A percentile compares a stretch with the other conserved stretches of the same genome.
Evolutionary conservation across 2,329 filamentous ascomycete species (phyloP).

Genomic region (Ophiocordyceps camponoti-saundersi): DNA sequence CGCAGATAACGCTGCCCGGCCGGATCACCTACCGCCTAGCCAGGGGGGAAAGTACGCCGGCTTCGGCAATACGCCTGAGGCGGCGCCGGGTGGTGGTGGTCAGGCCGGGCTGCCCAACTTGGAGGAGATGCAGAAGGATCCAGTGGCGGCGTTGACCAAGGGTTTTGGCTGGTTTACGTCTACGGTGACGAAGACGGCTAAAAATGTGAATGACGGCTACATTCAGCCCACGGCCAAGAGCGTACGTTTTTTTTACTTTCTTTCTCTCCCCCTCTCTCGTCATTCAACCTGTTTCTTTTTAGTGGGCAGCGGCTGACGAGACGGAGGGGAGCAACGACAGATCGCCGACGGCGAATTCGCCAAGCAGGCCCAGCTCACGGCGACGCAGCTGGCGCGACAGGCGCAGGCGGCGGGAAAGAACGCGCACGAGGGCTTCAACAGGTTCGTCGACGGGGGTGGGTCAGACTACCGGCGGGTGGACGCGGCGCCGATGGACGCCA

Average conservation of each 20-base stretch:
- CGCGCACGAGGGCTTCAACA: slow-evolving; percentile 64
- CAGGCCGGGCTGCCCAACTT: slow-evolving; percentile 42
- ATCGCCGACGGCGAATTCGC: slow-evolving; percentile 67
- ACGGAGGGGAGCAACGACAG: too few species aligned
- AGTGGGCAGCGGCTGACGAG: slow-evolving; percentile 3
- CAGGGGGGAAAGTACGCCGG: slow-evolving; percentile 88
- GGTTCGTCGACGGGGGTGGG: slow-evolving; percentile 85
- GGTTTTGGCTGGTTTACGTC: slow-evolving; percentile 89
- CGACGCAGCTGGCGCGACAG: slow-evolving; percentile 48
- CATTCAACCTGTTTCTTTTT: slow-evolving; percentile 4
- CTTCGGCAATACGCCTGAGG: slow-evolving; percentile 60
- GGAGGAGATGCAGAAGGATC: slow-evolving; percentile 86
- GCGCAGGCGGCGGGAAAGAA: slow-evolving; percentile 53
- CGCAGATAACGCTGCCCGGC: slow-evolving; percentile 60
- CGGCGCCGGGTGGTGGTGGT: slow-evolving; percentile 24
- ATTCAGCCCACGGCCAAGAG: slow-evolving; percentile 68
- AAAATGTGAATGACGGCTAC: slow-evolving; percentile 78
- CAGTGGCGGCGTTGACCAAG: slow-evolving; percentile 73
- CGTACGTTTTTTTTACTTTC: slow-evolving; percentile 6
- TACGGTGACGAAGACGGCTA: slow-evolving; percentile 77
- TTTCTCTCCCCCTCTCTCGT: neutral
- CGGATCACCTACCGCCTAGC: slow-evolving; percentile 60
- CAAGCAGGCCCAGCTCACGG: slow-evolving; percentile 43
- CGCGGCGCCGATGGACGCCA: slow-evolving; percentile 34
- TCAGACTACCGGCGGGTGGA: slow-evolving; percentile 22